Conservation (phyloP, 2,329 filamentous ascomycete genomes). For the Colletotrichum neosansevieriae region DNA sequence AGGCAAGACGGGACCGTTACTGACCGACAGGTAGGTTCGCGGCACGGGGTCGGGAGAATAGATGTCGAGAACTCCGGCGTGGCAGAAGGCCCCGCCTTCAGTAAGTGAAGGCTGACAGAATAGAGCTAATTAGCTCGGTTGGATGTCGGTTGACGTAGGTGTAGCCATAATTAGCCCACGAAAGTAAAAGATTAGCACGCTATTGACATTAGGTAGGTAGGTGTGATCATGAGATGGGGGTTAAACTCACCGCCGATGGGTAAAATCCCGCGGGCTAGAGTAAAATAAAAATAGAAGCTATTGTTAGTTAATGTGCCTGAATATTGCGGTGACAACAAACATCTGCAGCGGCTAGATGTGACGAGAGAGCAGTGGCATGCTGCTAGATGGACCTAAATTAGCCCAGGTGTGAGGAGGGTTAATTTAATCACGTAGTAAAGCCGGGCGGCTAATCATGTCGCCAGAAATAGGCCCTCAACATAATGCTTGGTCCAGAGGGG, state of each 20-base stretch:
- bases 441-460: slow-evolving; percentile 39
- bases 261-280: slow-evolving; percentile 42
- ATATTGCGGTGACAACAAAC: slow-evolving; percentile 41
- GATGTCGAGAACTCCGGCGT: slow-evolving; percentile 5
- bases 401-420: slow-evolving; percentile 41
- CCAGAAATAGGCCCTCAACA: slow-evolving; percentile 33
- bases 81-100: too few species aligned
- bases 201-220: neutral
- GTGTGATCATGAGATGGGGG: slow-evolving; percentile 13
- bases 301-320: slow-evolving; percentile 33
- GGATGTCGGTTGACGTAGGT: neutral
- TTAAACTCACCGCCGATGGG: slow-evolving; percentile 25
- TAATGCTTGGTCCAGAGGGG: neutral
- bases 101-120: neutral
- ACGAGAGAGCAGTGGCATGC: slow-evolving; percentile 26
- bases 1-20: slow-evolving; percentile 22
- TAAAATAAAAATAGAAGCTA: slow-evolving; percentile 53
- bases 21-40: slow-evolving; percentile 44
- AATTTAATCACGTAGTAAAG: slow-evolving; percentile 39
- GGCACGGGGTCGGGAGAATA: slow-evolving; percentile 19
- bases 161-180: slow-evolving; percentile 35
- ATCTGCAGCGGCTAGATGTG: slow-evolving; percentile 32
- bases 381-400: slow-evolving; percentile 44
- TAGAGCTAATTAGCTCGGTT: slow-evolving; percentile 25
- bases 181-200: slow-evolving; percentile 7